Evolutionary conservation across 176 grass and related monocot genomes (phyloP).

Genomic region (Ananas comosus): DNA sequence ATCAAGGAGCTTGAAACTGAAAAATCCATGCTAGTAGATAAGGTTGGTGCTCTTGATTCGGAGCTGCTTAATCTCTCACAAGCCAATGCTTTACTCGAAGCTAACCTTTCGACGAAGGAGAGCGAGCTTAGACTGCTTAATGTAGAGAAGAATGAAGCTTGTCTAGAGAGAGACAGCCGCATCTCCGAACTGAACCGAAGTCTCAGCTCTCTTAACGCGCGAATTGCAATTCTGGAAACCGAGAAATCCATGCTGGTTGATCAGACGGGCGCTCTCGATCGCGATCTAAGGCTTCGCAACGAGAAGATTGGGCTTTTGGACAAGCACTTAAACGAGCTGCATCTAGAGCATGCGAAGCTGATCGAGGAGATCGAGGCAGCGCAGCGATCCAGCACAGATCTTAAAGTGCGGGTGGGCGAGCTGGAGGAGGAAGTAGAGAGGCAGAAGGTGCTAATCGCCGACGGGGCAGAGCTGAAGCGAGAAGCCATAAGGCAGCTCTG

Average conservation of each 20-base stretch:
- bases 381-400: neutral
- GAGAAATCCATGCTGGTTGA: conserved; percentile 38
- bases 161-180: conserved; percentile 31
- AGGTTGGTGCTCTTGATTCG: conserved; percentile 19
- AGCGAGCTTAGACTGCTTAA: conserved; percentile 30
- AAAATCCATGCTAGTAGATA: too few relatives aligned
- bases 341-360: conserved; percentile 65
- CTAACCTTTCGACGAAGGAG: conserved; percentile 30
- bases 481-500: conserved; percentile 93
- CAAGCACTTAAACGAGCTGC: conserved; percentile 44
- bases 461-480: conserved; percentile 71
- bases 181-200: conserved; percentile 34
- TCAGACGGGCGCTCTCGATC: conserved; percentile 20
- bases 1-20: too few relatives aligned
- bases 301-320: conserved; percentile 38
- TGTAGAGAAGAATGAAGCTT: conserved; percentile 23
- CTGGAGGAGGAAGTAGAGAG: conserved; percentile 60
- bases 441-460: conserved; percentile 45
- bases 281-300: conserved; percentile 33
- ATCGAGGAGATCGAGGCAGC: conserved; percentile 34
- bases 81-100: conserved; percentile 33
- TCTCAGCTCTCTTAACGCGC: conserved; percentile 19
- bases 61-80: conserved; percentile 43
- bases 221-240: conserved; percentile 30
- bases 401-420: conserved; percentile 33